Conservation (phyloP, 2,329 filamentous ascomycete species). For the Aspergillus pseudotamarii region DNA sequence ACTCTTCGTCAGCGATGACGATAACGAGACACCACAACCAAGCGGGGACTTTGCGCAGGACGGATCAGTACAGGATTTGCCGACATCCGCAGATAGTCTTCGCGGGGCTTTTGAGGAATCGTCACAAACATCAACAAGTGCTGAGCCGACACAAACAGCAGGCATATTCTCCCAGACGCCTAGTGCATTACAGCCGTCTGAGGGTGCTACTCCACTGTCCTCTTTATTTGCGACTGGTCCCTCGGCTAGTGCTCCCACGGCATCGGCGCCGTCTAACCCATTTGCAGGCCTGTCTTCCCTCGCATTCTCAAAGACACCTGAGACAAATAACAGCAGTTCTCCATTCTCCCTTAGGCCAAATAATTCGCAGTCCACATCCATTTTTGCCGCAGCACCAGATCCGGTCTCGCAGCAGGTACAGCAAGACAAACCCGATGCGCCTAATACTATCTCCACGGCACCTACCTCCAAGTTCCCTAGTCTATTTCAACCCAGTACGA, state of each 20-base stretch:
- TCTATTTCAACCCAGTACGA: slow-evolving; percentile 7
- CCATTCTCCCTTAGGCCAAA: not conserved
- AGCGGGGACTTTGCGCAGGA: slow-evolving; percentile 18
- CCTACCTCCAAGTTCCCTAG: slow-evolving; percentile 2
- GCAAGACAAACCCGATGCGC: not conserved
- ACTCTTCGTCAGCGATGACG: slow-evolving; percentile 43
- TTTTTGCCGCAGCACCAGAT: not conserved
- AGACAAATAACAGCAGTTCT: not conserved
- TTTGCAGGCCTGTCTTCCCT: slow-evolving; percentile 16
- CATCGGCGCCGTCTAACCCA: slow-evolving; percentile 12
- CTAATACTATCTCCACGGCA: not conserved
- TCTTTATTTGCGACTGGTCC: slow-evolving; percentile 8
- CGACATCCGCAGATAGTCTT: slow-evolving; percentile 19
- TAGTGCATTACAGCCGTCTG: slow-evolving; percentile 16
- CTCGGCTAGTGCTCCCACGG: not conserved
- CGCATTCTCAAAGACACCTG: slow-evolving; percentile 3
- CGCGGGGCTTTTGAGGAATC: slow-evolving; percentile 25
- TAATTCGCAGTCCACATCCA: not conserved
- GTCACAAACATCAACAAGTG: slow-evolving; percentile 14
- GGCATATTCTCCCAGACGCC: slow-evolving; percentile 7
- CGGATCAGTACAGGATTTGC: slow-evolving; percentile 11
- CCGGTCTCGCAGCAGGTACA: not conserved
- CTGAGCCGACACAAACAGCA: not conserved
- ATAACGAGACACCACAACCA: slow-evolving; percentile 30
- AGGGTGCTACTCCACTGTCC: slow-evolving; percentile 14